These are phyloP conservation scores for Ophiocordyceps sinensis DNA, from an alignment of 2,329 filamentous ascomycete genomes.

Conservation along the genomic window DNA sequence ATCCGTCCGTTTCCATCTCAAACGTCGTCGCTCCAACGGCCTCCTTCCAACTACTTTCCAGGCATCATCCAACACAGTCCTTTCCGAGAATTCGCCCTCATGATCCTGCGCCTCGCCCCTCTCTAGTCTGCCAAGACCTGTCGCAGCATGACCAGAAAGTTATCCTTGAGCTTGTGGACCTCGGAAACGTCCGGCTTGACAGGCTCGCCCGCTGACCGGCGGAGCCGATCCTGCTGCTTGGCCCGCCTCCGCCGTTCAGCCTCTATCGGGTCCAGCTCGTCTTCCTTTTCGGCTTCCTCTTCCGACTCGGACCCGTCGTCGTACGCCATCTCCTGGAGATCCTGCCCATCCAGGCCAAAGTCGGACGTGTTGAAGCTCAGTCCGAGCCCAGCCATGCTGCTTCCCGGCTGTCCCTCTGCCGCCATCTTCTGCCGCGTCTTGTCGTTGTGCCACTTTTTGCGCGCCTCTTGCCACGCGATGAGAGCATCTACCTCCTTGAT, in stretches of 20 bases:
- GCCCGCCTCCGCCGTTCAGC: slow-evolving; percentile 68
- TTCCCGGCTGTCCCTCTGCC: slow-evolving; percentile 46
- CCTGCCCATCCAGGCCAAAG: slow-evolving; percentile 79
- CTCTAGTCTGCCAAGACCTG: slow-evolving; percentile 60
- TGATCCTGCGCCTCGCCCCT: too few species aligned
- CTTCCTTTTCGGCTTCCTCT: slow-evolving; percentile 58
- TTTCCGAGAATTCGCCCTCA: background rate
- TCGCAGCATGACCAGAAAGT: slow-evolving; percentile 71
- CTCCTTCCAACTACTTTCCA: too few species aligned
- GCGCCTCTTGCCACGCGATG: slow-evolving; percentile 84
- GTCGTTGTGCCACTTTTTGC: slow-evolving; percentile 96
- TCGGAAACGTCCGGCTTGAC: slow-evolving; percentile 66
- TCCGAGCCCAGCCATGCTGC: slow-evolving; percentile 36
- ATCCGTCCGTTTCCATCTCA: too few species aligned
- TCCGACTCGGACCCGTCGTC: slow-evolving; percentile 54
- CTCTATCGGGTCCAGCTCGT: slow-evolving; percentile 74
- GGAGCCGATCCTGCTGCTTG: slow-evolving; percentile 65
- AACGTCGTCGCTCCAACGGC: too few species aligned
- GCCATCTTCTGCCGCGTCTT: slow-evolving; percentile 99
- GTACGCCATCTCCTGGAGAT: slow-evolving; percentile 74
- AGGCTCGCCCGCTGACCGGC: slow-evolving; percentile 70
- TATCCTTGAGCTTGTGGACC: slow-evolving; percentile 64
- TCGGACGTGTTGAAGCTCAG: slow-evolving; percentile 62
- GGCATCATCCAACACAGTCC: background rate
- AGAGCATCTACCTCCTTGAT: slow-evolving; percentile 71